Evolutionary conservation across 2,329 filamentous ascomycete genomes (phyloP), one percentile per base, ranked within the genome.

Genomic region (Myriosclerotinia duriaeana): DNA sequence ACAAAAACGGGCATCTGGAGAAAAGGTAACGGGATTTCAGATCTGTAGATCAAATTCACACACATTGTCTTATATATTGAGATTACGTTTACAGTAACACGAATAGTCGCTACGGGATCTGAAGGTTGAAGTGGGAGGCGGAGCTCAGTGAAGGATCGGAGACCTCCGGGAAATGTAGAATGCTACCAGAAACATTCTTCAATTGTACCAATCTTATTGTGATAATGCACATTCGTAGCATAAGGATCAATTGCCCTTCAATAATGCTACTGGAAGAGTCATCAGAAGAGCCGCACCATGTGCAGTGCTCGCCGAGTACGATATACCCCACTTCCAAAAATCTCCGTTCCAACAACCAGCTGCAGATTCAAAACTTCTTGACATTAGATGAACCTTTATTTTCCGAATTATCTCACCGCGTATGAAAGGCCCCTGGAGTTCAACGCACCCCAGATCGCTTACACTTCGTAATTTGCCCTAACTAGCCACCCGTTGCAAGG

Each of bases 241-340:
- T 60, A 50, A 38, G 12, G 34, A 38, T 48, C n/a, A 36, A 38
- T 22, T n/a, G 14, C 34, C n/a, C 30, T 60, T 15, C 8, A n/a
- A 26, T 26, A 17, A 50, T 38, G 30, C 56, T 22, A 36, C 11
- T 60, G 26, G 12, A 36, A 20, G 12, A 5, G 55, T 26, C 38
- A 20, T 48, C 17, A 15, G 15, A 36, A 60, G 56, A 60, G 56
- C 44, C 56, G 44, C 56, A 59, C 14, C 42, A 36, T 42, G 56
- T 59, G 56, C n/a, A 36, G 1, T 60, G 44, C 53, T 54, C 30
- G 30, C 56, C 30, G 42, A 60, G 56, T 60, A 50, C n/a, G 38
- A 60, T 7, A 22, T 22, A 26, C 30, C 56, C 56, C 56, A 60
- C 42, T 17, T 38, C 20, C 14, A 60, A n/a, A 38, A 50, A 60